These are phyloP conservation scores for Fusarium sp. DNA, from an alignment of 2,329 filamentous ascomycete genomes.

Conservation along the genomic window DNA sequence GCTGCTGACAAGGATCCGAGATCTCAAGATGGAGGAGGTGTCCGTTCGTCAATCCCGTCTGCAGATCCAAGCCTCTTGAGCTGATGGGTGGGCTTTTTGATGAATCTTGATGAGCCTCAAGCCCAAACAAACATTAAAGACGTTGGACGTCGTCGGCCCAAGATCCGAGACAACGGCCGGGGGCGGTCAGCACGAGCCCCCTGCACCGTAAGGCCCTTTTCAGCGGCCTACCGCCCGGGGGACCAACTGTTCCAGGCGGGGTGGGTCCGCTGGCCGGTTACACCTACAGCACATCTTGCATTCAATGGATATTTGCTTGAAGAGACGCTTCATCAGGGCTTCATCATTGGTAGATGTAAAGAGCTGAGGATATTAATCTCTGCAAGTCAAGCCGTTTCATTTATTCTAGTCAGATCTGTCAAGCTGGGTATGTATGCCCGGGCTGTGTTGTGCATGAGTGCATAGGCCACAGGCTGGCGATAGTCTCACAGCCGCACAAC, in stretches of 20 bases:
- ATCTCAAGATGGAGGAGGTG: neutral
- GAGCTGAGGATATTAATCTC: neutral
- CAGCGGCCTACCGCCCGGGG: conserved; percentile 9
- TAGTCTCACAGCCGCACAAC: neutral
- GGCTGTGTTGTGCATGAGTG: neutral
- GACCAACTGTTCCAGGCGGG: conserved; percentile 16
- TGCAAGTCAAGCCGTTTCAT: conserved; percentile 5
- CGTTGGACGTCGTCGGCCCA: conserved; percentile 33
- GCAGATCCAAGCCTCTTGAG: neutral
- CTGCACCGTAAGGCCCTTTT: conserved; percentile 6
- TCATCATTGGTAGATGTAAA: neutral
- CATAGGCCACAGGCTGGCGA: neutral
- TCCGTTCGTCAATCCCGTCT: neutral
- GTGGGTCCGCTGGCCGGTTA: conserved; percentile 13
- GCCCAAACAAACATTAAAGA: conserved; percentile 28
- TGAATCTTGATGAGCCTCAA: conserved; percentile 19
- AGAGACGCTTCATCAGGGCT: neutral
- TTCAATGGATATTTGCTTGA: neutral
- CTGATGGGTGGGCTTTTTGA: neutral
- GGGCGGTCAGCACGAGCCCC: conserved; percentile 34
- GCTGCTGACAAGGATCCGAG: neutral
- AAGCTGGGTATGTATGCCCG: neutral
- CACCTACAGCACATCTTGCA: conserved; percentile 37
- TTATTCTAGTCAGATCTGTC: neutral
- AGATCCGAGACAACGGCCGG: conserved; percentile 37